Base-by-base conservation (phyloP, 768 basidiomycete genomes). In the Amanita inopinata region DNA sequence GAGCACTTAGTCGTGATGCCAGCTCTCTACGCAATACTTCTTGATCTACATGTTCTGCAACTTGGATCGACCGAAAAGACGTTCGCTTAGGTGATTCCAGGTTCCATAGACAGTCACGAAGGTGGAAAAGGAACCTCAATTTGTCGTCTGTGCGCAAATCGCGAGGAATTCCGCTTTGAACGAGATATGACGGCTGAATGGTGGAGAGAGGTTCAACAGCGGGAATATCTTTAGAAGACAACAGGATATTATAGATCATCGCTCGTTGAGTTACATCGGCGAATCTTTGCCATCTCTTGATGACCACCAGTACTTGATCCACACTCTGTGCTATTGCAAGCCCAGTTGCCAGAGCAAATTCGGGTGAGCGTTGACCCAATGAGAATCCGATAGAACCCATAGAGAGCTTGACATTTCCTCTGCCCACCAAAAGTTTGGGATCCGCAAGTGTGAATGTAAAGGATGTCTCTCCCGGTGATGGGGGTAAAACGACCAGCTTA, bases 141-240 rank as follows among this genome's bases (percentile, higher is more conserved):
- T 72, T 69, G 0, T 73, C 61, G 48, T 86, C 80, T 18, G 72
- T 73, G 18, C 91, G 83, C 37, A 89, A 56, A 25, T 67, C 56
- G 34, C 82, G 73, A 5, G 86, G 82, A 6, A 69, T 59, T 3
- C 88, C 88, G 33, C 69, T 74, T 54, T 87, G 87, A 18, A 92
- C 76, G 24, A 93, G 70, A 54, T 77, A 88, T 2, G 88, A 90
- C 4, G 87, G 84, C 36, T 90, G 86, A 22, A 79, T 86, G 23
- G 84, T 77, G 15, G 89, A 90, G 10, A 88, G 66, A 5, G 86
- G 83, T 54, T 91, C 85, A 5, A 85, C 66, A 20, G 76, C 60
- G 2, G 74, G 55, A 17, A 67, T 61, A 22, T 71, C 61, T 20
- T 63, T 61, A n/a, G 79, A 77, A 39, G 62, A 62, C 45, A 61